phyloP scores from a whole-genome alignment of 1,284 basidiomycete species.

The Apiotrichum brassicae region DNA sequence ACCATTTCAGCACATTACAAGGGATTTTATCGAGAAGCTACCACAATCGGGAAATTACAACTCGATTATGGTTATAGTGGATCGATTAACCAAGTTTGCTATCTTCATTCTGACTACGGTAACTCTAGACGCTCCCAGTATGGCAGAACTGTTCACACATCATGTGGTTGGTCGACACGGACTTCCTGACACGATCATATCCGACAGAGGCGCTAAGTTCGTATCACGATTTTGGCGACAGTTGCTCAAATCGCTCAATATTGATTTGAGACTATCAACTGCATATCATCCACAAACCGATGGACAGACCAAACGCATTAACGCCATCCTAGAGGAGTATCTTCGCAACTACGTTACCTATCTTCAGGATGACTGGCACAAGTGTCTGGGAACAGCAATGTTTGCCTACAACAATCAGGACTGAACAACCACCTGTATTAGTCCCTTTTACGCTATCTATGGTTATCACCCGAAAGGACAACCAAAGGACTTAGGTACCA shows the following conservation, averaged over 20 bases:
- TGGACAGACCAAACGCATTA: conserved; percentile 50
- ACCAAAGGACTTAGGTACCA: no score
- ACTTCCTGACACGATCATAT: background rate
- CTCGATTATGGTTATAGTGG: conserved; percentile 39
- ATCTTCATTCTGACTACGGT: conserved; percentile 40
- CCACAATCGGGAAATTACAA: no score
- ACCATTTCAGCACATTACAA: no score
- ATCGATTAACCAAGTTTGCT: conserved; percentile 46
- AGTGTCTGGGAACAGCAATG: no score
- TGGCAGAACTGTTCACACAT: background rate
- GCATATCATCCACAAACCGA: conserved; percentile 50
- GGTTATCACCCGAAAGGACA: no score
- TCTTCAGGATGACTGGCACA: conserved; percentile 50
- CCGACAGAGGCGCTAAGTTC: background rate
- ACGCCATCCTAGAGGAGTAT: conserved; percentile 50
- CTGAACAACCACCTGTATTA: no score
- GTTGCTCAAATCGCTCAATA: conserved; percentile 1
- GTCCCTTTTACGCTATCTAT: no score
- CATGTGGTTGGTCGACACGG: background rate
- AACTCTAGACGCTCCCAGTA: conserved; percentile 7
- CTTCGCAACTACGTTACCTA: conserved; percentile 30
- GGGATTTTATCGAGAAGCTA: no score
- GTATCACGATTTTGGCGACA: background rate
- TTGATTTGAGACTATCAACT: conserved; percentile 20
- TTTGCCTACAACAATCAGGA: no score